Conservation (phyloP, 768 basidiomycete species). For the Cystofilobasidium capitatum region DNA sequence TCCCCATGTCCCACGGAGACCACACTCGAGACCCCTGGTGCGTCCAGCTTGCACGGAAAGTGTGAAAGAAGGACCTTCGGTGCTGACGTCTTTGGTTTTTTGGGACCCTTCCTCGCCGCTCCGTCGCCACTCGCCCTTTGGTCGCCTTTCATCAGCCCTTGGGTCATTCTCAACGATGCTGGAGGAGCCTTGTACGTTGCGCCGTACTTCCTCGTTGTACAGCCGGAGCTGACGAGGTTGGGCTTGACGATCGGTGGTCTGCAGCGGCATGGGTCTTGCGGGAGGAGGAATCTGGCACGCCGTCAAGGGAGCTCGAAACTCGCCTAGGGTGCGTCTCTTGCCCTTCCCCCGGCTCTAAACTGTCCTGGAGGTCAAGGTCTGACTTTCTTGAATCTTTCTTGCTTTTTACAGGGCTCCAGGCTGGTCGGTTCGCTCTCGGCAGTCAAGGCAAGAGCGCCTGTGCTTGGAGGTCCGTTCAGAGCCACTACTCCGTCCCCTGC, state of each 20-base stretch:
- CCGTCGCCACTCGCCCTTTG: not conserved
- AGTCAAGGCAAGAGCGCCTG: constrained; percentile 95
- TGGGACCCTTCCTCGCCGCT: not conserved
- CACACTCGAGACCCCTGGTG: constrained; percentile 91
- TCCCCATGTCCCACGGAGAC: constrained; percentile 72
- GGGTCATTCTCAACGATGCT: constrained; percentile 97
- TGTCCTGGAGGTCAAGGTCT: not conserved
- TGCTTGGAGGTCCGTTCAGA: constrained; percentile 85
- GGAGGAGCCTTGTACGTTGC: constrained; percentile 70
- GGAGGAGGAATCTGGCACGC: constrained; percentile 99
- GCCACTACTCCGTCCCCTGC: not conserved
- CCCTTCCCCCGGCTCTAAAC: not conserved
- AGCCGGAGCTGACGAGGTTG: too few species aligned
- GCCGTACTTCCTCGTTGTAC: not conserved
- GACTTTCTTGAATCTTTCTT: not conserved
- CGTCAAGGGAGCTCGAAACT: constrained; percentile 94
- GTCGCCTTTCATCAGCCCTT: constrained; percentile 54
- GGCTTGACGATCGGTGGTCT: not conserved
- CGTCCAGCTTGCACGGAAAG: constrained; percentile 29
- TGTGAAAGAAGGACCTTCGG: too few species aligned
- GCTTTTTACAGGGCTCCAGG: constrained; percentile 65
- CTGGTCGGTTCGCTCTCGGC: constrained; percentile 86
- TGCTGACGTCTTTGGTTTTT: constrained; percentile 3
- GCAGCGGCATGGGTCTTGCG: constrained; percentile 22
- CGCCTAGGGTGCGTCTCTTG: constrained; percentile 61